phyloP scores from a whole-genome alignment of 1,284 basidiomycete species.

The Cryptococcus wingfieldii region DNA sequence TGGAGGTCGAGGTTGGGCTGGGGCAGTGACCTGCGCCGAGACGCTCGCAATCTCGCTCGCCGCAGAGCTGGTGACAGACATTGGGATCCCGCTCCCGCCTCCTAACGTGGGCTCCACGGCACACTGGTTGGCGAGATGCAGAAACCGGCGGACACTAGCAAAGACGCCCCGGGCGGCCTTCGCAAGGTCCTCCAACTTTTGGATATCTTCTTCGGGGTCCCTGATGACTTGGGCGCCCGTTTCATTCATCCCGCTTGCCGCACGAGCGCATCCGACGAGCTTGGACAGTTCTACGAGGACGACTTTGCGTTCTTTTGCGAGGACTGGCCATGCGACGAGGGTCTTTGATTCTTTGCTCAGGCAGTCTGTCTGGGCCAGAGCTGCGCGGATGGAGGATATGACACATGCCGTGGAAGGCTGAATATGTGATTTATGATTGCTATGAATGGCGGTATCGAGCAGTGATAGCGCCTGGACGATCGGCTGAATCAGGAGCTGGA shows the following conservation, averaged over 20 bases:
- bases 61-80: neutral
- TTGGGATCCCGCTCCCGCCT: slow-evolving; percentile 34
- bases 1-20: neutral
- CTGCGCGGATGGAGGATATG: slow-evolving; percentile 88
- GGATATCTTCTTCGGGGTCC: neutral
- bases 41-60: neutral
- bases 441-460: slow-evolving; percentile 75
- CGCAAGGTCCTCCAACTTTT: slow-evolving; percentile 44
- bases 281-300: slow-evolving; percentile 77
- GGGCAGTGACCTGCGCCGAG: neutral
- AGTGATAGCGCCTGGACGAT: slow-evolving; percentile 79
- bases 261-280: slow-evolving; percentile 78
- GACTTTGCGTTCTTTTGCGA: slow-evolving; percentile 73
- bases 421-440: slow-evolving; percentile 56
- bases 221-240: slow-evolving; percentile 6
- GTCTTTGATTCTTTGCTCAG: slow-evolving; percentile 74
- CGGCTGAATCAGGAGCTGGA: slow-evolving; percentile 47
- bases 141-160: slow-evolving; percentile 49
- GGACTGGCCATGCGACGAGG: slow-evolving; percentile 61
- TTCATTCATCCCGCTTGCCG: slow-evolving; percentile 55
- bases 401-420: slow-evolving; percentile 63
- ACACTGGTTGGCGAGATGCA: slow-evolving; percentile 68
- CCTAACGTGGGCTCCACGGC: slow-evolving; percentile 56
- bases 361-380: slow-evolving; percentile 79
- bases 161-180: slow-evolving; percentile 50